These are phyloP conservation scores for Cokeromyces recurvatus DNA, from an alignment of 371 early-diverging fungal species.

Conservation along the genomic window DNA sequence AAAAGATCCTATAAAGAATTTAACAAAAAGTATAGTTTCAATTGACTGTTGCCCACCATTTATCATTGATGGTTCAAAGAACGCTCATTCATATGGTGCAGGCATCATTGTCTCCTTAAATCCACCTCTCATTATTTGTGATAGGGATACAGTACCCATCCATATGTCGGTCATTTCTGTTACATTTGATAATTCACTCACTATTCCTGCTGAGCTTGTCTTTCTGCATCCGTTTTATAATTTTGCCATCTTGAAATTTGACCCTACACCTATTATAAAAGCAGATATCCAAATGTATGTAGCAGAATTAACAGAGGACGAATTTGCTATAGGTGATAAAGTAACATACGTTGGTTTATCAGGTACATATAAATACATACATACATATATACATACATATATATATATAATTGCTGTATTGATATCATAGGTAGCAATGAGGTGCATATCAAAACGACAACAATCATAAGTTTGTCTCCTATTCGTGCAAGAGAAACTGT, in stretches of 20 bases:
- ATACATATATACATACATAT: not conserved
- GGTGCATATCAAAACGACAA: conserved; percentile 50
- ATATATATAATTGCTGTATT: not conserved
- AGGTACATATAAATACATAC: too few species aligned
- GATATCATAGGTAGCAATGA: conserved; percentile 29
- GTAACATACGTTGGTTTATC: conserved; percentile 59
- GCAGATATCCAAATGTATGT: conserved; percentile 56
- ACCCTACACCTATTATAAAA: conserved; percentile 52
- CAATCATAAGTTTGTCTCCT: conserved; percentile 48
- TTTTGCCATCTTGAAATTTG: conserved; percentile 74
- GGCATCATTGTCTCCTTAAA: conserved; percentile 76
- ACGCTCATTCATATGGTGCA: conserved; percentile 61
- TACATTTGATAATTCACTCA: conserved; percentile 75
- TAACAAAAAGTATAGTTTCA: conserved; percentile 45
- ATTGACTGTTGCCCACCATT: conserved; percentile 69
- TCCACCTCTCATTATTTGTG: conserved; percentile 71
- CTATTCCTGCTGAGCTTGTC: conserved; percentile 64
- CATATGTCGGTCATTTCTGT: conserved; percentile 69
- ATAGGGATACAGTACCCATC: conserved; percentile 78
- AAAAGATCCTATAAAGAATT: conserved; percentile 2
- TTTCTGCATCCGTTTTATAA: conserved; percentile 83
- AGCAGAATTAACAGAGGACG: conserved; percentile 36
- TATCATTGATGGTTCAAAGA: conserved; percentile 63
- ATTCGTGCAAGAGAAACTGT: conserved; percentile 57
- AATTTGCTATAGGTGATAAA: conserved; percentile 56